phyloP scores from a whole-genome alignment of 495 filamentous ascomycete species.

The Cairneyella variabilis region DNA sequence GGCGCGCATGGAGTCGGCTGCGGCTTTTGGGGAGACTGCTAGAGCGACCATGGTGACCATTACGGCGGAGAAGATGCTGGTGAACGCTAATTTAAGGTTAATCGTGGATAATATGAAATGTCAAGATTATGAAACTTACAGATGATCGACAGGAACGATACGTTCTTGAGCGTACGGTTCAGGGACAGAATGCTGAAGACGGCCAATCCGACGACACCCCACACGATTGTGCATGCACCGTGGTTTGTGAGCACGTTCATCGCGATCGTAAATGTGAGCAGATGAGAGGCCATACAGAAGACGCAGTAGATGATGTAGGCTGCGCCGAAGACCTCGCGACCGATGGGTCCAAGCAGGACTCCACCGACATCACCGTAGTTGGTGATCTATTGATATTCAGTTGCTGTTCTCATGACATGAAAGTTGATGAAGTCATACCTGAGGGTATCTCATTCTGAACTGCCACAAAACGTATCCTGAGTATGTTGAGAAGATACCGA shows the following conservation, averaged over 20 bases:
- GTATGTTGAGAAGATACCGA: conserved; percentile 38
- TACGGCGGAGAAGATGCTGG: conserved; percentile 61
- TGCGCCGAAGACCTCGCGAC: conserved; percentile 60
- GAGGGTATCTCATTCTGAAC: conserved; percentile 67
- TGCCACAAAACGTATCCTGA: conserved; percentile 76
- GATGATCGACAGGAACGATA: conserved; percentile 58
- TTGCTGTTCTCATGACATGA: background rate
- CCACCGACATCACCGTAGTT: conserved; percentile 70
- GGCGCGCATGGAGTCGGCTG: conserved; percentile 28
- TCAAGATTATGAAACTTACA: too few relatives aligned
- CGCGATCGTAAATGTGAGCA: conserved; percentile 69
- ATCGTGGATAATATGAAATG: too few relatives aligned
- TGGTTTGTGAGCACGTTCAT: conserved; percentile 63
- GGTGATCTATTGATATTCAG: conserved; percentile 21
- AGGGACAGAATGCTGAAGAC: conserved; percentile 45
- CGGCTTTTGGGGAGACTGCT: conserved; percentile 27
- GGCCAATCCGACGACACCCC: conserved; percentile 58
- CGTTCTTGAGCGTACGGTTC: conserved; percentile 45
- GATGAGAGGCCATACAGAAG: conserved; percentile 74
- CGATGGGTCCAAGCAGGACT: conserved; percentile 61
- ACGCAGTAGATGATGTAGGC: conserved; percentile 65
- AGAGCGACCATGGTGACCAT: conserved; percentile 62
- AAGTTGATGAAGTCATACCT: too few relatives aligned
- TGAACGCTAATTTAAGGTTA: conserved; percentile 21
- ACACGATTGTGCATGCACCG: conserved; percentile 64